Percentiles rank a stretch among this genome's conserved stretches.
phyloP scores from a whole-genome alignment of 2,329 filamentous ascomycete species.

The Aspergillus fischeri region DNA sequence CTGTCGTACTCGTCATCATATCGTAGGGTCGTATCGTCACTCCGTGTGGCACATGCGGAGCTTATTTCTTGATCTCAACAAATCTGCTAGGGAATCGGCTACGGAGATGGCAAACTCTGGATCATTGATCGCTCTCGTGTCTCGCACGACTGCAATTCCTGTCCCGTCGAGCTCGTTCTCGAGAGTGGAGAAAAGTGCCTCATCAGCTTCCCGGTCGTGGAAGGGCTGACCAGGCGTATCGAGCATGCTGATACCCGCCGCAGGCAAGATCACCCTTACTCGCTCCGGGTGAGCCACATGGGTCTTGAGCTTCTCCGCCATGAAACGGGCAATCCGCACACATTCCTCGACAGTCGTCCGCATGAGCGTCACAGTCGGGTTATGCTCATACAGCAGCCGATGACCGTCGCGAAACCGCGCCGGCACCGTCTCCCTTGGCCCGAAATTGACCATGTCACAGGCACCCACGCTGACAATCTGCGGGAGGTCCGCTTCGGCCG shows the following conservation, averaged over 20 bases:
- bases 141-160: conserved; percentile 48
- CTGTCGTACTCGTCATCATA: not conserved
- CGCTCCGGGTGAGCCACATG: conserved; percentile 34
- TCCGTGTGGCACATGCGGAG: not conserved
- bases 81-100: conserved; percentile 16
- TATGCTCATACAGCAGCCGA: conserved; percentile 57
- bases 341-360: conserved; percentile 59
- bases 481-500: conserved; percentile 55
- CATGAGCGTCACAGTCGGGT: conserved; percentile 63
- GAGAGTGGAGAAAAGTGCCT: conserved; percentile 46
- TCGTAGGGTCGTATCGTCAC: not conserved
- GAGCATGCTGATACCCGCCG: conserved; percentile 59
- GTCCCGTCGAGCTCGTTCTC: conserved; percentile 46
- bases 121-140: conserved; percentile 35
- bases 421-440: conserved; percentile 53
- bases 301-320: conserved; percentile 50
- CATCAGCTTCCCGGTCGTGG: conserved; percentile 47
- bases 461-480: conserved; percentile 53
- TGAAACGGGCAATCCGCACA: conserved; percentile 50
- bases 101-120: conserved; percentile 23
- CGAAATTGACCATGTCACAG: conserved; percentile 63
- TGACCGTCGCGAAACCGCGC: conserved; percentile 41
- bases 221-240: conserved; percentile 53
- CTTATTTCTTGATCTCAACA: conserved; percentile 8
- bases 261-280: conserved; percentile 57